These are phyloP conservation scores for Prillingera fragicola DNA, from an alignment of 1,284 basidiomycete genomes.

Conservation along the genomic window DNA sequence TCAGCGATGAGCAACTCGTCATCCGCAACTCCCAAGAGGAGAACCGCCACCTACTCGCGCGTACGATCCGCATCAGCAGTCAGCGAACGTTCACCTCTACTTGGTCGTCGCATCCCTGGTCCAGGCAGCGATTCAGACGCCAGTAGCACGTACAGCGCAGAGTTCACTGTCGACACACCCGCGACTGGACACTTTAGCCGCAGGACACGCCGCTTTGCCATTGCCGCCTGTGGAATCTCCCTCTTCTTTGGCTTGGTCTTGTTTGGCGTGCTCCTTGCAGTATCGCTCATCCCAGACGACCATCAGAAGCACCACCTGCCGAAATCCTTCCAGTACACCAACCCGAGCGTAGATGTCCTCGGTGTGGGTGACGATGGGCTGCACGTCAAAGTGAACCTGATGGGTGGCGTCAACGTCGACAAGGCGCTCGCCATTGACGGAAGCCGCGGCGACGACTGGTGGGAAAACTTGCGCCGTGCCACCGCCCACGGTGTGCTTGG, in stretches of 20 bases:
- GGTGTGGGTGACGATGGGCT: slow-evolving; percentile 41
- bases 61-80: too few relatives aligned
- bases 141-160: neutral
- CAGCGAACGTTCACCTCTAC: too few relatives aligned
- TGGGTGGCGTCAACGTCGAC: slow-evolving; percentile 41
- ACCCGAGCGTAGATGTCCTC: slow-evolving; percentile 27
- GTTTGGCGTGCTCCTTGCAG: slow-evolving; percentile 30
- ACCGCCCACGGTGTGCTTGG: slow-evolving; percentile 21
- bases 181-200: neutral
- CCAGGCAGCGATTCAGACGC: too few relatives aligned
- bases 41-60: too few relatives aligned
- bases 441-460: slow-evolving; percentile 38
- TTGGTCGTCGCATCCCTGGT: too few relatives aligned
- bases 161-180: slow-evolving; percentile 2
- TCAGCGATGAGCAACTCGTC: too few relatives aligned
- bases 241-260: slow-evolving; percentile 24
- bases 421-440: slow-evolving; percentile 30
- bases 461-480: slow-evolving; percentile 34
- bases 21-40: too few relatives aligned
- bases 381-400: slow-evolving; percentile 33
- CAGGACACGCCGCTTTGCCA: slow-evolving; percentile 5
- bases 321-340: slow-evolving; percentile 4
- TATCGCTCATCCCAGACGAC: slow-evolving; percentile 26
- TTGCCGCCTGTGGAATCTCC: slow-evolving; percentile 21
- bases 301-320: too few relatives aligned